phyloP scores from a whole-genome alignment of 2,329 filamentous ascomycete species.

The Cladosporium sp. region DNA sequence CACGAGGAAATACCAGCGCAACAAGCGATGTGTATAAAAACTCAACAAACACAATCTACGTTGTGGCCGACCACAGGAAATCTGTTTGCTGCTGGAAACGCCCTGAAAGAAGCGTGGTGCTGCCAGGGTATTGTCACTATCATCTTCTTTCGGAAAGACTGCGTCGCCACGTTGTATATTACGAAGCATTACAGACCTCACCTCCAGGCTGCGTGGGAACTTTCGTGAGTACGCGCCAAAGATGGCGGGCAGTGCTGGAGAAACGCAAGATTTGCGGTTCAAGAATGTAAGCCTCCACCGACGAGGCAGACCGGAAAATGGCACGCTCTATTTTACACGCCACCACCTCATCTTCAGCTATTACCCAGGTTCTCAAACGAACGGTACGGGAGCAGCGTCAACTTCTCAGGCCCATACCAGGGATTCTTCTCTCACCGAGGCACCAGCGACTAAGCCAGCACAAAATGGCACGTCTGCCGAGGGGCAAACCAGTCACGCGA shows the following conservation, averaged over 20 bases:
- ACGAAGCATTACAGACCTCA: no score
- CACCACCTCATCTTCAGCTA: slow-evolving; percentile 64
- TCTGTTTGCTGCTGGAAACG: no score
- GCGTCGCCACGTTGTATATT: no score
- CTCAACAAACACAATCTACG: no score
- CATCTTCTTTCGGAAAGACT: no score
- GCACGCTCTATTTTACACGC: slow-evolving; percentile 59
- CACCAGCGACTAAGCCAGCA: background rate
- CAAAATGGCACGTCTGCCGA: slow-evolving; percentile 13
- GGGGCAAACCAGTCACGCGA: slow-evolving; percentile 11
- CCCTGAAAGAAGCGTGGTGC: no score
- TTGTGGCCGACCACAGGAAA: no score
- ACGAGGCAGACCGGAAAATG: slow-evolving; percentile 52
- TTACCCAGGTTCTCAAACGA: slow-evolving; percentile 33
- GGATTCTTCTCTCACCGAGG: background rate
- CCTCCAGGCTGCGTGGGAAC: no score
- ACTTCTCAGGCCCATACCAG: slow-evolving; percentile 19
- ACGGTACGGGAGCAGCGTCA: background rate
- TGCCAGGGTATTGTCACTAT: no score
- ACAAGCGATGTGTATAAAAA: background rate
- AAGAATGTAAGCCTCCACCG: slow-evolving; percentile 59
- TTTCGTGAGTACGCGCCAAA: background rate
- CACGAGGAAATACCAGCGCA: background rate
- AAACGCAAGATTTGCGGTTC: slow-evolving; percentile 33
- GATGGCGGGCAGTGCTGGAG: slow-evolving; percentile 1